Conservation (phyloP, 2,329 filamentous ascomycete species). For the Stagonosporopsis rhizophila region DNA sequence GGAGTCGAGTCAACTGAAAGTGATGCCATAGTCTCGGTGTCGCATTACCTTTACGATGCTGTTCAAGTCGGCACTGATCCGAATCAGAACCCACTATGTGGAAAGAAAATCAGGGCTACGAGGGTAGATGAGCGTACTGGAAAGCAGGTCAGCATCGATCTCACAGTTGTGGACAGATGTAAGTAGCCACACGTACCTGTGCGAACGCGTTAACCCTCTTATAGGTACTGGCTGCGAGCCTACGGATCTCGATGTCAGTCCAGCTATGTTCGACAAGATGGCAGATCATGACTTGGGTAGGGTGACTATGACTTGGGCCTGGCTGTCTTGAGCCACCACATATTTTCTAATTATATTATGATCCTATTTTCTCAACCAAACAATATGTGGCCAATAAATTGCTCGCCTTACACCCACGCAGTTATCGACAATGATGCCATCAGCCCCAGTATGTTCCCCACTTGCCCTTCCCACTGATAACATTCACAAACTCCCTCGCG, state of each 20-base stretch:
- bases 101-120: conserved; percentile 67
- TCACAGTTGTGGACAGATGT: conserved; percentile 75
- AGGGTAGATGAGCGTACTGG: conserved; percentile 55
- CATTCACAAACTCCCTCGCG: conserved; percentile 63
- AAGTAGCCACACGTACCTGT: conserved; percentile 16
- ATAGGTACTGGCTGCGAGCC: conserved; percentile 56
- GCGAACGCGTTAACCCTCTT: conserved; percentile 21
- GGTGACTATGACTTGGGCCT: conserved; percentile 59
- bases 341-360: background rate
- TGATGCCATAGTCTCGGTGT: conserved; percentile 72
- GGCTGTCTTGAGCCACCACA: conserved; percentile 44
- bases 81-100: conserved; percentile 73
- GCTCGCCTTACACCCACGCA: background rate
- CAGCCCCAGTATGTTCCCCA: conserved; percentile 55
- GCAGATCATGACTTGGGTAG: conserved; percentile 56
- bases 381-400: background rate
- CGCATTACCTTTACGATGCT: conserved; percentile 71
- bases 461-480: conserved; percentile 59
- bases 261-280: conserved; percentile 56
- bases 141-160: conserved; percentile 60
- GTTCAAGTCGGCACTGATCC: conserved; percentile 57
- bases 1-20: conserved; percentile 62
- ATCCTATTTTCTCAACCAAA: background rate
- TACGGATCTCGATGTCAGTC: conserved; percentile 60
- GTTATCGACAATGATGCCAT: background rate